Conservation (phyloP, 176 grass and related monocot species). For the Hsuehochloa calcarea region DNA sequence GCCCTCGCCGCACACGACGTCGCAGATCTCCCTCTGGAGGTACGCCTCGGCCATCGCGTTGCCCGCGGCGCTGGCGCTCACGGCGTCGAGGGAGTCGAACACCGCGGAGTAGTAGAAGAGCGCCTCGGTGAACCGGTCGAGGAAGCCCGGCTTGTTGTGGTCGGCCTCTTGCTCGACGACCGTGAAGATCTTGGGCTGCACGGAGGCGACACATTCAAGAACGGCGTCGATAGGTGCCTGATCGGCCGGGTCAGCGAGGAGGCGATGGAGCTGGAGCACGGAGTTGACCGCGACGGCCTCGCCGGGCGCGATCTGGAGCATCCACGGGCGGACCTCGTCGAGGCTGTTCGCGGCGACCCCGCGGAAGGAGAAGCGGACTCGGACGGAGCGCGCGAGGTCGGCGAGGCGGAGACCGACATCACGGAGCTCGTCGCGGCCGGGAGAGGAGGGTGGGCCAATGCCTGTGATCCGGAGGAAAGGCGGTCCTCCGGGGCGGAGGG, state of each 20-base stretch:
- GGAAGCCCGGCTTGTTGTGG: conserved; percentile 81
- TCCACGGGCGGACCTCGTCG: conserved; percentile 79
- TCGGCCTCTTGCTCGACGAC: conserved; percentile 95
- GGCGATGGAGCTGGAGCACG: conserved; percentile 90
- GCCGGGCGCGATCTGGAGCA: conserved; percentile 62
- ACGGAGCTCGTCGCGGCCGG: conserved; percentile 71
- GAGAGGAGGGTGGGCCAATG: conserved; percentile 74
- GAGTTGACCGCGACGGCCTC: conserved; percentile 86
- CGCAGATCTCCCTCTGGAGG: conserved; percentile 78
- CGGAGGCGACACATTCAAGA: conserved; percentile 49
- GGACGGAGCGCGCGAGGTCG: conserved; percentile 77
- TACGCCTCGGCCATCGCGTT: conserved; percentile 61
- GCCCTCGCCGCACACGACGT: conserved; percentile 77
- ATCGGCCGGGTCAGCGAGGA: conserved; percentile 45
- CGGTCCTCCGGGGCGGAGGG: conserved; percentile 76
- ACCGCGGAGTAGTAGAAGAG: conserved; percentile 95
- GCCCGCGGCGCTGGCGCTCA: conserved; percentile 28
- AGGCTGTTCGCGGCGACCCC: conserved; percentile 77
- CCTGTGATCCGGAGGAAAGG: conserved; percentile 85
- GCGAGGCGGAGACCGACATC: conserved; percentile 80
- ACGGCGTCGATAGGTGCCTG: conserved; percentile 61
- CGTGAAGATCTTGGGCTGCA: conserved; percentile 63
- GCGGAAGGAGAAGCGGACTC: conserved; percentile 81
- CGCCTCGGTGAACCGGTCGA: conserved; percentile 92
- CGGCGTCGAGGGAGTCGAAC: conserved; percentile 83